phyloP scores from a whole-genome alignment of 208 protist genomes.

The Tritrichomonas musculus region DNA sequence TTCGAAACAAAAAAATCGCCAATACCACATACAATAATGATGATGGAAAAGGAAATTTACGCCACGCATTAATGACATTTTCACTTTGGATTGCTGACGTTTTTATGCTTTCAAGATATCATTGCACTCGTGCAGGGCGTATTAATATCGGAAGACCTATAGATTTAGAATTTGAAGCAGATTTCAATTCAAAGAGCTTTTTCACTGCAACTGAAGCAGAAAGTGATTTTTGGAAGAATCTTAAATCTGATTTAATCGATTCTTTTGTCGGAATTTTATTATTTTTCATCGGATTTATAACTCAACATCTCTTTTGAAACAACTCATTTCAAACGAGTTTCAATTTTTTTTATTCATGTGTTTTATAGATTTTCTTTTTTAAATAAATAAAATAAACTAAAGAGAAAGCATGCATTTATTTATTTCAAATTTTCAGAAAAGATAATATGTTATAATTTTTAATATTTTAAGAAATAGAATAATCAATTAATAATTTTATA shows the following conservation, averaged over 20 bases:
- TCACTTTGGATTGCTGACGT: neutral
- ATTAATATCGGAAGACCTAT: neutral
- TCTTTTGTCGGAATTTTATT: neutral
- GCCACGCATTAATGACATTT: neutral
- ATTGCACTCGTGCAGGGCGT: neutral
- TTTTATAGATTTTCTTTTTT: no score
- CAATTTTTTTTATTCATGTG: no score
- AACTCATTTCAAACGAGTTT: no score
- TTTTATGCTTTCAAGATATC: neutral
- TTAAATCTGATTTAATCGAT: neutral
- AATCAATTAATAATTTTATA: no score
- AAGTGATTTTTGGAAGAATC: neutral
- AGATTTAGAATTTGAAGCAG: neutral
- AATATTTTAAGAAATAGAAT: no score
- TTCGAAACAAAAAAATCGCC: no score
- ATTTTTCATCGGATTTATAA: neutral
- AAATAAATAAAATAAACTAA: no score
- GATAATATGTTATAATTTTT: no score
- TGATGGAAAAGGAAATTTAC: neutral
- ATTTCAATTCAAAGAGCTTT: neutral
- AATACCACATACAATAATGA: no score
- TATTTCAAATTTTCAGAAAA: no score
- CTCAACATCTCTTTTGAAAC: neutral
- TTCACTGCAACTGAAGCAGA: slow-evolving; percentile 2
- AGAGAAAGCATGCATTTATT: no score